These are phyloP conservation scores for Rhodotorula sphaerocarpa DNA, from an alignment of 768 basidiomycete genomes.

Conservation along the genomic window DNA sequence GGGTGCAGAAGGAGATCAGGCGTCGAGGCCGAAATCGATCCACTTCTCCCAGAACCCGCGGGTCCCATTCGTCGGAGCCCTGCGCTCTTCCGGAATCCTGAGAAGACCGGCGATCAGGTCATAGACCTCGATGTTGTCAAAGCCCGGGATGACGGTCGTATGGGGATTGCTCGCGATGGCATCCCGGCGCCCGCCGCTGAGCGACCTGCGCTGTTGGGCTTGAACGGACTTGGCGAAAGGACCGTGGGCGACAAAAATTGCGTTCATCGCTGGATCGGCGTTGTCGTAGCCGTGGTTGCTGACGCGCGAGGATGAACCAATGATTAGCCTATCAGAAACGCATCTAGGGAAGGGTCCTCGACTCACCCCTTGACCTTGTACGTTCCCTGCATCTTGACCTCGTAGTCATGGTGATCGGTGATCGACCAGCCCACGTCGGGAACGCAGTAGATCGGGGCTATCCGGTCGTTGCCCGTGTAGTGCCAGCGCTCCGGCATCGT, in stretches of 20 bases:
- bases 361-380: constrained; percentile 48
- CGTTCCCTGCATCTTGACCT: constrained; percentile 50
- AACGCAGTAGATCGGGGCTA: constrained; percentile 77
- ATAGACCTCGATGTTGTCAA: constrained; percentile 78
- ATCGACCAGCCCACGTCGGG: constrained; percentile 71
- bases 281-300: constrained; percentile 74
- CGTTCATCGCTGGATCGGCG: constrained; percentile 58
- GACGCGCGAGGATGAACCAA: constrained; percentile 43
- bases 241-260: constrained; percentile 85
- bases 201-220: too few species aligned
- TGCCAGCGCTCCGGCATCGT: constrained; percentile 78
- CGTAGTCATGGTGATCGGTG: constrained; percentile 54
- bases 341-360: not conserved
- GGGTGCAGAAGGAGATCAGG: not conserved
- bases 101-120: constrained; percentile 39
- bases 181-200: constrained; percentile 39
- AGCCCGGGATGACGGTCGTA: constrained; percentile 60
- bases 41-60: constrained; percentile 74
- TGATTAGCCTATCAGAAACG: not conserved
- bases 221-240: constrained; percentile 68
- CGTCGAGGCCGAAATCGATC: constrained; percentile 41
- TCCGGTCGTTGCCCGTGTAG: constrained; percentile 57
- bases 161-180: constrained; percentile 41
- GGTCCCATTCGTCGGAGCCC: constrained; percentile 66
- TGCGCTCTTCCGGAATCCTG: constrained; percentile 44